Base-by-base conservation (phyloP, 352 stramenopile species). In the Globisporangium ultimum region DNA sequence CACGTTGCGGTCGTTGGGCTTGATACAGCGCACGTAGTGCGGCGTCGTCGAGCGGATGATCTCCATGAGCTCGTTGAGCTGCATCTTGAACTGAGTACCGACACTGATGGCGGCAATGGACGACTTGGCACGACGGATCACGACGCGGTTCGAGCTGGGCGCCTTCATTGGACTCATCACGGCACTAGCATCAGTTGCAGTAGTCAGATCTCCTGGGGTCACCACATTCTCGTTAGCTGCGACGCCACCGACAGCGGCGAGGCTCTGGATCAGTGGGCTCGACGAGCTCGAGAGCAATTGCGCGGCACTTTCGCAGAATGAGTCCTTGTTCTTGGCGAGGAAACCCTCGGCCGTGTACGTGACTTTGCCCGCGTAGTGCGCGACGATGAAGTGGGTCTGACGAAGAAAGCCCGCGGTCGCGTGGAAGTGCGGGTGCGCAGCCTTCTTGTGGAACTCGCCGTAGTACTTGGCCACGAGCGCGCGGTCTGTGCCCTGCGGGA, bases 21-120 rank as follows among this genome's bases (percentile, higher is more conserved):
- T 99, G 41, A 99, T 89, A 69, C 98, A 99, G 58, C 97, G 94
- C 55, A 99, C 94, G 74, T 99, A 99, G 74, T 99, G 96, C 43
- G 97, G 96, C 22, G 89, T 85, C 8, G 97, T 99, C 21, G 76
- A 76, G 24, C 97, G 91, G 45, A 99, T 98, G 14, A 87, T 89
- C 7, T 80, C 71, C 50, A 98, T 83, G 13, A 99, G 82, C n/a
- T 96, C 81, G 47, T 89, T 92, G 21, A 99, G 77, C 67, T 98
- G 96, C 20, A 84, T 76, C 53, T 94, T 95, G 71, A 99, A 99
- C 66, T 98, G 90, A 11, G 87, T 91, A 18, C 87, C 91, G 10
- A 95, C 80, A 51, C 80, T 93, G 10, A 80, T 67, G 0, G 84
- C 82, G 18, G 73, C 71, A 32, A 93, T 88, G 1, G 78, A 66